phyloP scores from a whole-genome alignment of 2,329 filamentous ascomycete genomes.

The Cercospora zeae-maydis region DNA sequence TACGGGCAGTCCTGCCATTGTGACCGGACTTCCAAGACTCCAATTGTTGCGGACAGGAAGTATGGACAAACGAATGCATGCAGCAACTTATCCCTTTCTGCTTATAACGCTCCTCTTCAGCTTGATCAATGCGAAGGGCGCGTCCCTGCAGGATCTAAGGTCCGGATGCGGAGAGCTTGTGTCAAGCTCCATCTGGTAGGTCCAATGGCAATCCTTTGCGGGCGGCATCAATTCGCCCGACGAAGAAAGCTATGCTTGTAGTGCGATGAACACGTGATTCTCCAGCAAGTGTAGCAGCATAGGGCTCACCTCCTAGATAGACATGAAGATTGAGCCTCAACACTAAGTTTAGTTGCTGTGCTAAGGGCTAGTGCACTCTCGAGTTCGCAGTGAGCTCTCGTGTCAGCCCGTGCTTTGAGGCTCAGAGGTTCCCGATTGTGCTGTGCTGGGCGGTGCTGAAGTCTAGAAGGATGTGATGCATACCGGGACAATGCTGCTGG shows the following conservation, averaged over 20 bases:
- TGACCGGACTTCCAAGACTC: background rate
- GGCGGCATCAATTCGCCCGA: background rate
- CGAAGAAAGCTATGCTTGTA: background rate
- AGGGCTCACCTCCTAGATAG: background rate
- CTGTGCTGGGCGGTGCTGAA: background rate
- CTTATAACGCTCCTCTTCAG: background rate
- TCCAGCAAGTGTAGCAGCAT: background rate
- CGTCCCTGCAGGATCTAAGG: background rate
- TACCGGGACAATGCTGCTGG: background rate
- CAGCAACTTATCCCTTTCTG: background rate
- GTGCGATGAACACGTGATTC: background rate
- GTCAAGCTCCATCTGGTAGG: background rate
- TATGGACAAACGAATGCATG: background rate
- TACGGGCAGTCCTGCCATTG: conserved; percentile 23
- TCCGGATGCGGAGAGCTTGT: conserved; percentile 11
- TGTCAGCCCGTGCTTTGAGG: background rate
- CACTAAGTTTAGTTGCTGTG: background rate
- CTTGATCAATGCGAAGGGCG: background rate
- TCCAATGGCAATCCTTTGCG: background rate
- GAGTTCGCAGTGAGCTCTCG: background rate
- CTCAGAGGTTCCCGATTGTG: background rate
- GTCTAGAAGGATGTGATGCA: background rate
- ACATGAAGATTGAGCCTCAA: background rate
- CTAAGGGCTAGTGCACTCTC: background rate
- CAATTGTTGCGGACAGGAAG: background rate